Evolutionary conservation across 257 asterid genomes (phyloP).

Genomic region (Fraxinus pennsylvanica): DNA sequence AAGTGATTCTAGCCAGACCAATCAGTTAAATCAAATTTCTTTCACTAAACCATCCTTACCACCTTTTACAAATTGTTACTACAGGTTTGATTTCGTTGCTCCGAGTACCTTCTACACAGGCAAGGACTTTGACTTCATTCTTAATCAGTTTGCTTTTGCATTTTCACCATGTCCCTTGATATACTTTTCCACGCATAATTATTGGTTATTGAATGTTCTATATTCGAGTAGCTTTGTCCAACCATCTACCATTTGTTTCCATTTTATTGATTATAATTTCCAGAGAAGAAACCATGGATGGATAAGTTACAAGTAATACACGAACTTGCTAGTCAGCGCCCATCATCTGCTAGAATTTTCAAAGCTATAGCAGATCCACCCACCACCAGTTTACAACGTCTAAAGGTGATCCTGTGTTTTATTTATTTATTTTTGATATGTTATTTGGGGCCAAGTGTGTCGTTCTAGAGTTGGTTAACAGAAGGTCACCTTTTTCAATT

Average conservation of each 20-base stretch:
- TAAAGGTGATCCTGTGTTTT: constrained; percentile 57
- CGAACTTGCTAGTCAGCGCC: constrained; percentile 62
- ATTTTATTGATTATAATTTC: not conserved
- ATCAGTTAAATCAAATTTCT: not conserved
- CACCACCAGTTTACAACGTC: constrained; percentile 93
- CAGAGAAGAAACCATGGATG: constrained; percentile 96
- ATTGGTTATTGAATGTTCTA: not conserved
- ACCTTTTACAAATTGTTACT: constrained; percentile 5
- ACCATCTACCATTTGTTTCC: not conserved
- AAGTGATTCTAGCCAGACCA: not conserved
- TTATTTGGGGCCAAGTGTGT: not conserved
- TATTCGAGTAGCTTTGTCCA: constrained; percentile 15
- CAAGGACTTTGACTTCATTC: constrained; percentile 26
- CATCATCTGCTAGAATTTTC: constrained; percentile 67
- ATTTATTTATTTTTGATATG: constrained; percentile 5
- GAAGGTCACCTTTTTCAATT: not conserved
- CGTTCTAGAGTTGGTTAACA: not conserved
- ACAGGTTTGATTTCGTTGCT: constrained; percentile 94
- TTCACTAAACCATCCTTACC: not conserved
- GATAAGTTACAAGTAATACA: constrained; percentile 78
- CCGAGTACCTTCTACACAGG: constrained; percentile 82
- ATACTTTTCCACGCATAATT: not conserved
- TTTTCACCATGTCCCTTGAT: constrained; percentile 7
- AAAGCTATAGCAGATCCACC: constrained; percentile 98
- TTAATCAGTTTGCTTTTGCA: constrained; percentile 11